Evolutionary conservation across 495 filamentous ascomycete species (phyloP), one percentile per base, ranked within the genome.

Genomic region (Cercophora newfieldiana): DNA sequence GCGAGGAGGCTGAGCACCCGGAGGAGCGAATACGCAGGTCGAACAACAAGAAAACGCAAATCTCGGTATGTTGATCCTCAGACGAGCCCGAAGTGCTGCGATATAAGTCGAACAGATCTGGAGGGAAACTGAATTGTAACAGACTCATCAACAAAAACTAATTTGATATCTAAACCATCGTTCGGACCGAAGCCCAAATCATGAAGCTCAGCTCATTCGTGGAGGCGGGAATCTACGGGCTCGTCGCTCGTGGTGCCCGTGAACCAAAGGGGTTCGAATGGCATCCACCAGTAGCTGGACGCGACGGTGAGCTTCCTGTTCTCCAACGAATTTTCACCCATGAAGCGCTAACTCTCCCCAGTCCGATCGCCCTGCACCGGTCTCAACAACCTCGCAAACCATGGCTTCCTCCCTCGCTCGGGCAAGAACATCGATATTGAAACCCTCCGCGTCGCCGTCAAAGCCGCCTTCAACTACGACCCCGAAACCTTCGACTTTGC

Each of bases 371-470:
- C 82, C 53, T 82, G 86, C 59, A 84, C 84, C 0, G 82, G 80
- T 28, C 75, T 88, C 25, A 87, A 88, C 66, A 75, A 77, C 26
- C 68, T 87, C 48, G 85, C 85, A 0, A 87, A 87, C 70, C 85
- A 87, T 69, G 78, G 76, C 57, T 87, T 80, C 59, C 76, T 88
- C 24, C 79, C 83, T 7, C 85, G 76, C 56, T 78, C 81, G 64
- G 85, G 86, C 26, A 69, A 75, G n/a, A 63, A 73, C 5, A 74
- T 74, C 26, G 70, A 68, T 61, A 31, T 74, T 28, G 67, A 64
- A 19, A 60, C 65, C 12, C 24, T 71, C 7, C 67, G 72, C 19
- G 30, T 22, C 0, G 76, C 61, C 1, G 61, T 74, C 0, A 49
- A 58, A 0, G 48, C 37, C 12, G 73, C 68, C 3, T 72, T 72